Evolutionary conservation across 2,329 filamentous ascomycete species (phyloP).

Genomic region (Calonectria montana): DNA sequence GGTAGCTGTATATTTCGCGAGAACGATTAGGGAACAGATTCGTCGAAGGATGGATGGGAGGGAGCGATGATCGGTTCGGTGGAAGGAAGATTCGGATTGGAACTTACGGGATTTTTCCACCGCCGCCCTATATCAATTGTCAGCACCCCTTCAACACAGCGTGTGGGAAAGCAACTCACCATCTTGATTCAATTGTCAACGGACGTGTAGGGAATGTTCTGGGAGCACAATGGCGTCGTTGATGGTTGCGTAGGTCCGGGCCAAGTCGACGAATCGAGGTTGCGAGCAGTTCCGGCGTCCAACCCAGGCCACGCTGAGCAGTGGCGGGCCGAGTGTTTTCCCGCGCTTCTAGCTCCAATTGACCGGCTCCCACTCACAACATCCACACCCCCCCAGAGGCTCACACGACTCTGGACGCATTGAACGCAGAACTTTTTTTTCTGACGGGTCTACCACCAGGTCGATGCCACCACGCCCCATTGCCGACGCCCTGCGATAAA

Average conservation of each 20-base stretch:
- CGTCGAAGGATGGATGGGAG: conserved; percentile 10
- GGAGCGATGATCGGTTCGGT: conserved; percentile 28
- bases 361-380: conserved; percentile 9
- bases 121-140: conserved; percentile 73
- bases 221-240: conserved; percentile 47
- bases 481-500: conserved; percentile 28
- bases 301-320: not conserved
- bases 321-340: conserved; percentile 41
- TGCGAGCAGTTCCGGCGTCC: conserved; percentile 11
- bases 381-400: conserved; percentile 31
- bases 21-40: conserved; percentile 17
- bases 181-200: conserved; percentile 62
- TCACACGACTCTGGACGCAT: conserved; percentile 49
- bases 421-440: conserved; percentile 53
- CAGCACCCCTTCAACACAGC: conserved; percentile 46
- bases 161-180: conserved; percentile 54
- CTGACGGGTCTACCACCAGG: conserved; percentile 29
- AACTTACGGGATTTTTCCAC: conserved; percentile 72
- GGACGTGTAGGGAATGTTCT: conserved; percentile 43
- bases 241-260: conserved; percentile 24
- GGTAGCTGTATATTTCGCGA: conserved; percentile 71
- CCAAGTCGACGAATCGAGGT: conserved; percentile 22
- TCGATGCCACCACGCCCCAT: conserved; percentile 23
- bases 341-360: conserved; percentile 24
- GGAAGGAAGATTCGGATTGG: conserved; percentile 16